phyloP scores from a whole-genome alignment of 164 flowering plant genomes.

The Cinnamomum micranthum region DNA sequence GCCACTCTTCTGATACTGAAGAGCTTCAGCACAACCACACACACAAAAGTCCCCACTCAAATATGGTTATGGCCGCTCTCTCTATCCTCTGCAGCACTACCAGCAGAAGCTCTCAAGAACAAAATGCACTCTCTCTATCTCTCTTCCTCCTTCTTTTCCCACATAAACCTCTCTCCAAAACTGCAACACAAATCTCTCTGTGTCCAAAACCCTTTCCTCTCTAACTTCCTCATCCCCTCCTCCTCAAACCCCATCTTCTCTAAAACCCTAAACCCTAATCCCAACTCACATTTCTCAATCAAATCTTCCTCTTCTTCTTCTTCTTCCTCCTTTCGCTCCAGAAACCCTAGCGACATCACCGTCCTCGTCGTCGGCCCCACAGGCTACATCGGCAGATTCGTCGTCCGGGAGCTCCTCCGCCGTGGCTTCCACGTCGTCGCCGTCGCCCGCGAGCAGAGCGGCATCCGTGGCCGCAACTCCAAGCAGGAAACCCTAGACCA shows the following conservation, averaged over 20 bases:
- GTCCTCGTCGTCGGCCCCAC: slow-evolving; percentile 88
- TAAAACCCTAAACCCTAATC: slow-evolving; percentile 1
- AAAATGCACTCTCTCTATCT: background rate
- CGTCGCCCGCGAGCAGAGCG: slow-evolving; percentile 81
- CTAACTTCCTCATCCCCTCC: slow-evolving; percentile 13
- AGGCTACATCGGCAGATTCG: slow-evolving; percentile 92
- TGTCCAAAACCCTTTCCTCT: background rate
- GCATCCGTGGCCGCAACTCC: slow-evolving; percentile 57
- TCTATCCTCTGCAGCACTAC: too few species aligned
- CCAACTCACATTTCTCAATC: slow-evolving; percentile 7
- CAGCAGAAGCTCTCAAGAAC: too few species aligned
- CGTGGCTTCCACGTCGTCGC: slow-evolving; percentile 84
- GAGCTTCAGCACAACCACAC: too few species aligned
- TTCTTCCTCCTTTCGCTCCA: slow-evolving; percentile 47
- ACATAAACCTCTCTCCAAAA: background rate
- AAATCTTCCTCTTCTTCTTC: slow-evolving; percentile 29
- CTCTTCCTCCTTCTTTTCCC: slow-evolving; percentile 1
- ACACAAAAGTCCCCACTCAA: too few species aligned
- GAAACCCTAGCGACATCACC: slow-evolving; percentile 61
- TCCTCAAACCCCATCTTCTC: slow-evolving; percentile 16
- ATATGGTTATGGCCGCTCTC: too few species aligned
- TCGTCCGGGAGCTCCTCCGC: slow-evolving; percentile 60
- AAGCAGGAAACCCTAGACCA: slow-evolving; percentile 57
- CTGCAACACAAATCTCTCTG: background rate
- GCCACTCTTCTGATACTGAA: too few species aligned